Conservation (phyloP, 805 yeast species). For the Debaryomyces prosopidis region DNA sequence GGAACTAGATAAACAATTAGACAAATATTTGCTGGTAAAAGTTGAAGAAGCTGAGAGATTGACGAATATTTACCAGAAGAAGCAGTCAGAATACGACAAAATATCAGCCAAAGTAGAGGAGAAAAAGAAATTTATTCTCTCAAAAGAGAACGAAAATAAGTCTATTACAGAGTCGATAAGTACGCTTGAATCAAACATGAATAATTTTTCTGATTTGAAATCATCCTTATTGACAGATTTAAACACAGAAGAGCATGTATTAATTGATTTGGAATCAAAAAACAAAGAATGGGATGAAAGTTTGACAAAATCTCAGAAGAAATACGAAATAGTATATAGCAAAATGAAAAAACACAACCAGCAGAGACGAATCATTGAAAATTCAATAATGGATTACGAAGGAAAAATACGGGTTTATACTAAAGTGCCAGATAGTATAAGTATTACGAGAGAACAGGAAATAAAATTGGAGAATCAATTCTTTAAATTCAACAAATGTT, state of each 20-base stretch:
- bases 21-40: conserved; percentile 14
- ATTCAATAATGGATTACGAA: conserved; percentile 43
- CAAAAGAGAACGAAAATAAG: conserved; percentile 6
- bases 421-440: conserved; percentile 5
- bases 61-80: conserved; percentile 21
- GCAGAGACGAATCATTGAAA: conserved; percentile 47
- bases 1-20: conserved; percentile 16
- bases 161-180: conserved; percentile 6
- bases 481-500: conserved; percentile 19
- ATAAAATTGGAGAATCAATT: conserved; percentile 4
- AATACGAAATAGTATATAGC: conserved; percentile 17
- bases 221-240: conserved; percentile 19
- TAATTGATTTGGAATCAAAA: conserved; percentile 14
- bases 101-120: conserved; percentile 7
- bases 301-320: conserved; percentile 15
- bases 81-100: conserved; percentile 21
- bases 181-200: conserved; percentile 16
- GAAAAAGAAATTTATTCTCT: conserved; percentile 4
- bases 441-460: not conserved
- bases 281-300: conserved; percentile 18
- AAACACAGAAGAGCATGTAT: conserved; percentile 16
- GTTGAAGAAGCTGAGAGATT: conserved; percentile 27
- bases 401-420: conserved; percentile 24
- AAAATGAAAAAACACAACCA: conserved; percentile 35
- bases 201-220: conserved; percentile 16